Conservation (phyloP, 805 yeast species). For the Metschnikowia sp. region DNA sequence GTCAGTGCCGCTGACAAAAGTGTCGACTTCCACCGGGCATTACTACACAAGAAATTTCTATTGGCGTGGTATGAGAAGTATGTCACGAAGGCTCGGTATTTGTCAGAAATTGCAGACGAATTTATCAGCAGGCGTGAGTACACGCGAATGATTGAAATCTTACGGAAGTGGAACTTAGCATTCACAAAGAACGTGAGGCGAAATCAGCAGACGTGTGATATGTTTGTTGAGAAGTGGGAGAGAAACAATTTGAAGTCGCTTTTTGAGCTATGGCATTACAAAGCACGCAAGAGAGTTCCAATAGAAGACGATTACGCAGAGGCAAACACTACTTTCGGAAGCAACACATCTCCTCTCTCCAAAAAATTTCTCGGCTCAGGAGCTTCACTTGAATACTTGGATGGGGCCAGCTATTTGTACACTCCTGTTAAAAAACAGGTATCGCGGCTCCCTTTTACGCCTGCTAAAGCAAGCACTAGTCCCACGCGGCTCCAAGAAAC, state of each 20-base stretch:
- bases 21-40: constrained; percentile 3
- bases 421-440: constrained; percentile 35
- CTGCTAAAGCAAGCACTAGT: constrained; percentile 21
- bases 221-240: constrained; percentile 34
- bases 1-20: constrained; percentile 5
- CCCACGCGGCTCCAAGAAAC: constrained; percentile 39
- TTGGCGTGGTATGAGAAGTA: constrained; percentile 35
- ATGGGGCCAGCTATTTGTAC: constrained; percentile 23
- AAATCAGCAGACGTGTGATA: constrained; percentile 35
- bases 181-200: constrained; percentile 30
- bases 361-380: constrained; percentile 13
- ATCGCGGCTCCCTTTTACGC: constrained; percentile 19
- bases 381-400: constrained; percentile 9
- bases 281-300: constrained; percentile 15
- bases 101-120: constrained; percentile 30
- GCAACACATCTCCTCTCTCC: constrained; percentile 35
- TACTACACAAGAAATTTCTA: constrained; percentile 24
- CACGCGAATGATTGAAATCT: constrained; percentile 21
- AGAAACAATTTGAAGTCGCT: constrained; percentile 24
- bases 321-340: constrained; percentile 21
- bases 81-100: constrained; percentile 20
- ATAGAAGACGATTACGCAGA: constrained; percentile 11
- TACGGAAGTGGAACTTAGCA: constrained; percentile 37
- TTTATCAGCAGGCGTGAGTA: constrained; percentile 27
- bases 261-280: constrained; percentile 38